Conservation (phyloP, 2,329 filamentous ascomycete species). For the Cyclaneusma minus region DNA sequence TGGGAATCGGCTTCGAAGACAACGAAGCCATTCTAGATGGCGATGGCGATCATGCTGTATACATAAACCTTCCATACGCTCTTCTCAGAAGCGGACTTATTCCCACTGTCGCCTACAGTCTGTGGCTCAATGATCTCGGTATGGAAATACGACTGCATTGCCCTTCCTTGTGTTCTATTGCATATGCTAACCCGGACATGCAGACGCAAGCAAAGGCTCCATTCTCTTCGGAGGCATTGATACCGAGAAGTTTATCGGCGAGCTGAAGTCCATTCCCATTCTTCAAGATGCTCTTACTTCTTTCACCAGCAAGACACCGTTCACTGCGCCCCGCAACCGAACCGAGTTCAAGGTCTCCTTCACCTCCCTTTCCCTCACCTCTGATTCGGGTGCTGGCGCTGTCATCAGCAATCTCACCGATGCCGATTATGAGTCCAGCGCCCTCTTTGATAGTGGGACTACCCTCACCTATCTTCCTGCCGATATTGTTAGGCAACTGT, state of each 20-base stretch:
- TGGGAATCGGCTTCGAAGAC: slow-evolving; percentile 38
- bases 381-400: slow-evolving; percentile 8
- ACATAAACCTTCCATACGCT: slow-evolving; percentile 16
- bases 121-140: slow-evolving; percentile 22
- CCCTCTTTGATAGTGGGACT: slow-evolving; percentile 51
- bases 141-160: slow-evolving; percentile 4
- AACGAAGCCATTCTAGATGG: slow-evolving; percentile 27
- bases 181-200: slow-evolving; percentile 3
- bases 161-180: slow-evolving; percentile 7
- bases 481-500: slow-evolving; percentile 30
- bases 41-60: slow-evolving; percentile 26
- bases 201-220: slow-evolving; percentile 15
- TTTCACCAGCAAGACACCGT: neutral
- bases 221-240: slow-evolving; percentile 30
- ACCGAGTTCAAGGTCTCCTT: slow-evolving; percentile 19
- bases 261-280: slow-evolving; percentile 17
- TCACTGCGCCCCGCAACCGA: slow-evolving; percentile 3
- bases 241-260: slow-evolving; percentile 27
- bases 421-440: slow-evolving; percentile 24
- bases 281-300: slow-evolving; percentile 8
- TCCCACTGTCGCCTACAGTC: slow-evolving; percentile 24
- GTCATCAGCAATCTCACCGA: slow-evolving; percentile 10
- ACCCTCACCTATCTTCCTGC: slow-evolving; percentile 52
- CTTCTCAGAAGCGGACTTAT: slow-evolving; percentile 26
- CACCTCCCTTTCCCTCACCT: slow-evolving; percentile 16